Conservation (phyloP, 2,329 filamentous ascomycete species). For the Zymoseptoria pseudotritici region DNA sequence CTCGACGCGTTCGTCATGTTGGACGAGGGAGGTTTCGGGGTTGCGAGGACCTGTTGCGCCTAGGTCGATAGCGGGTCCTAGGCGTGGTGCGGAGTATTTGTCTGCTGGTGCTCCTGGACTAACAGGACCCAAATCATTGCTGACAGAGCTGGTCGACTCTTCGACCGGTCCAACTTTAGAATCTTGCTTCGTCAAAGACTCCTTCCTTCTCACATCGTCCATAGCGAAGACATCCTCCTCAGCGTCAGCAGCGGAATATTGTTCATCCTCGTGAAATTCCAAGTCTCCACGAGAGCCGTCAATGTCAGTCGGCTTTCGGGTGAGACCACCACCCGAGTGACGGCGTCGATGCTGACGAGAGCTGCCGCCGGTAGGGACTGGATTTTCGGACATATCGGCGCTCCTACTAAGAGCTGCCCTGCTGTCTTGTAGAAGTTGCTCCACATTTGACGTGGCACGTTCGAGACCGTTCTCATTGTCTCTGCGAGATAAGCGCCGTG, state of each 20-base stretch:
- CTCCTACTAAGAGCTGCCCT: conserved; percentile 23
- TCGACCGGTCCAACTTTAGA: background rate
- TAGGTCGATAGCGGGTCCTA: conserved; percentile 27
- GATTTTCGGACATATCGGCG: conserved; percentile 17
- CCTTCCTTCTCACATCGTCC: conserved; percentile 44
- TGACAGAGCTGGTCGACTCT: background rate
- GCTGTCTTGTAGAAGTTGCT: conserved; percentile 14
- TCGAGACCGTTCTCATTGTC: conserved; percentile 6
- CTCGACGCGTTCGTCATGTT: conserved; percentile 61
- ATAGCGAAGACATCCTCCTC: conserved; percentile 64
- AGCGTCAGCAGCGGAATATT: conserved; percentile 68
- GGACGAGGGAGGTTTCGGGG: conserved; percentile 40
- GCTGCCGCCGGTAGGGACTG: background rate
- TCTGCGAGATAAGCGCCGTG: background rate
- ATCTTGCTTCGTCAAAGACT: conserved; percentile 1
- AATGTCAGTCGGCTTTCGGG: conserved; percentile 64
- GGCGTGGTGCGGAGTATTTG: conserved; percentile 7
- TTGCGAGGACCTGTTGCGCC: conserved; percentile 29
- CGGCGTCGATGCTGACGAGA: conserved; percentile 48
- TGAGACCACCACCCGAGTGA: conserved; percentile 80
- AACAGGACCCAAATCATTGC: background rate
- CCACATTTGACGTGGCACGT: conserved; percentile 19
- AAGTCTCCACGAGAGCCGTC: conserved; percentile 61
- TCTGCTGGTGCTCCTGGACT: background rate
- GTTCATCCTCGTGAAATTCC: conserved; percentile 73